Conservation (phyloP, 139 green algal species). For the Chlorella sp. region DNA sequence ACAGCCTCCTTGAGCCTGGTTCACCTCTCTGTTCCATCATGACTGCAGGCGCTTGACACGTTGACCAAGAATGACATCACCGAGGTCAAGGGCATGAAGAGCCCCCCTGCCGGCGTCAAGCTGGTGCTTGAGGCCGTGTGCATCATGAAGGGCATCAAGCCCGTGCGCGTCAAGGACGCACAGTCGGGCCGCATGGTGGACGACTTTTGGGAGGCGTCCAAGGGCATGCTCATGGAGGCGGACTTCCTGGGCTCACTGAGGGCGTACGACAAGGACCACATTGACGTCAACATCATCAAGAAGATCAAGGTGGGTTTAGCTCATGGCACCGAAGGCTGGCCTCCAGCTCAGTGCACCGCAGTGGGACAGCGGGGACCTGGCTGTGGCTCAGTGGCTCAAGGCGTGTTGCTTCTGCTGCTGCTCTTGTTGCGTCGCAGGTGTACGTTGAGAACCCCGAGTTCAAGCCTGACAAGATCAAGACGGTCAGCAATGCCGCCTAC, state of each 20-base stretch:
- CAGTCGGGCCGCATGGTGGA: constrained; percentile 69
- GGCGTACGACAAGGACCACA: constrained; percentile 70
- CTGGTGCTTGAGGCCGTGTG: constrained; percentile 75
- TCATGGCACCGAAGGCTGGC: too few species aligned
- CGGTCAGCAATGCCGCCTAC: constrained; percentile 47
- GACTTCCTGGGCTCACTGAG: constrained; percentile 59
- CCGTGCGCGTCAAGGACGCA: constrained; percentile 62
- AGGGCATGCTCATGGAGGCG: constrained; percentile 57
- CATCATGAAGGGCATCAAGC: constrained; percentile 72
- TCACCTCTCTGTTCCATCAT: too few species aligned
- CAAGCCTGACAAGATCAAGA: constrained; percentile 51
- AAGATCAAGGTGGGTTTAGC: constrained; percentile 51
- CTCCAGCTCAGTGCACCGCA: too few species aligned
- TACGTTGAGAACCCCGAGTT: constrained; percentile 48
- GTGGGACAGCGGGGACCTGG: too few species aligned
- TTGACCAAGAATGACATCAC: constrained; percentile 76
- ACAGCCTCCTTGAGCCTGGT: too few species aligned
- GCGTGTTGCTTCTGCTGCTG: too few species aligned
- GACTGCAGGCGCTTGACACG: constrained; percentile 57
- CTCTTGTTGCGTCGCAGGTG: constrained; percentile 11
- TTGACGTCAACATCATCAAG: constrained; percentile 52
- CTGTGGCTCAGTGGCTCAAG: too few species aligned
- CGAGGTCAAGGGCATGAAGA: constrained; percentile 83
- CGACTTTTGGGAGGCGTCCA: constrained; percentile 71
- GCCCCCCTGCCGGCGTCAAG: constrained; percentile 53